Base-by-base conservation (phyloP, 306 rosid species). In the Mimosa bimucronata region DNA sequence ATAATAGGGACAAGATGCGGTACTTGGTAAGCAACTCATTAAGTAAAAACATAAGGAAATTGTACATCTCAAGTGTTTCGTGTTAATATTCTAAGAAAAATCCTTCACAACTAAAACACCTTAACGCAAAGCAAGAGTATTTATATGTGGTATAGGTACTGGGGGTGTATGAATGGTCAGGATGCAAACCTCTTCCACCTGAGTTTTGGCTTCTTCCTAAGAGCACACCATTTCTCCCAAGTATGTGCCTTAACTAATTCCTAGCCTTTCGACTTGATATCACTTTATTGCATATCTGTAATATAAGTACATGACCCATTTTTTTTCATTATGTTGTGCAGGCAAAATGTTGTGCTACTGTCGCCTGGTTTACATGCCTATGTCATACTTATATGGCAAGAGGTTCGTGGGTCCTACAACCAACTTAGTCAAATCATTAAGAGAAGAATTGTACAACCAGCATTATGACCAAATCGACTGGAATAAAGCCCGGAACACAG, bases 121-220 rank as follows among this genome's bases (percentile, higher is more conserved):
- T 52, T 2, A 52, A 52, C 25, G 23, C 16, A 6, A 53, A 18
- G 18, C 60, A 53, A 53, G 60, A 19, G 60, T n/a, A n/a, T 53
- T 19, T 21, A 38, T n/a, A n/a, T 67, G 30, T 25, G n/a, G 11
- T 12, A 2, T 38, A 83, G 88, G 88, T 90, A 42, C 89, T 92
- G 7, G 97, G 97, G 52, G 75, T 86, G 16, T 92, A 87, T 81
- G 97, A 90, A 46, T 90, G 97, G 97, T 66, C 75, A 19, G 97
- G 97, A 45, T 87, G 89, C 84, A 92, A 90, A 66, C 94, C 97
- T 62, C 75, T 90, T 72, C 94, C 94, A 23, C 97, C 97, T 2
- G 97, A 90, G 80, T 85, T 92, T 10, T 92, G 94, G 97, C 81
- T 92, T 84, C 80, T 92, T 14, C 94, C 94, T 25, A 72, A 77